phyloP scores from a whole-genome alignment of 1,284 basidiomycete genomes.

The Pholiota adiposa region DNA sequence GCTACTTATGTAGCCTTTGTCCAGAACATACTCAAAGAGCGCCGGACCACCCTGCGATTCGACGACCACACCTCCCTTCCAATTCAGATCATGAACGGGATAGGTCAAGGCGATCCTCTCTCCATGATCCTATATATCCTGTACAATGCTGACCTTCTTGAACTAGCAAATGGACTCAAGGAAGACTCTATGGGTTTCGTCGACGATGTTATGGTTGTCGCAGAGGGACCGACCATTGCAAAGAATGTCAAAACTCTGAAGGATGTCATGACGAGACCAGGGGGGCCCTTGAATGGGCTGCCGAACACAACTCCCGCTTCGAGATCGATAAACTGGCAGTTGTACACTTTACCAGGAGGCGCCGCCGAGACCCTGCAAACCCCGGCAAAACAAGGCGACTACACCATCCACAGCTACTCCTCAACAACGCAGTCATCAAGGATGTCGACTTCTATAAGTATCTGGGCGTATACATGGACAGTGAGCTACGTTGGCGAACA shows the following conservation, averaged over 20 bases:
- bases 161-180: conserved; percentile 12
- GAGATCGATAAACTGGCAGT: conserved; percentile 29
- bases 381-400: background rate
- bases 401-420: conserved; percentile 1
- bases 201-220: conserved; percentile 21
- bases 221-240: conserved; percentile 16
- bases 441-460: conserved; percentile 13
- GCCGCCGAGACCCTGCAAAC: background rate
- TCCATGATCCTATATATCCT: conserved; percentile 25
- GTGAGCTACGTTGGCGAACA: background rate
- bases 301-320: conserved; percentile 29
- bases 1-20: conserved; percentile 15
- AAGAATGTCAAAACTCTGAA: conserved; percentile 23
- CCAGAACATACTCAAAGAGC: conserved; percentile 13
- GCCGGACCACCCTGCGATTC: conserved; percentile 28
- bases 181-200: conserved; percentile 24
- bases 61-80: conserved; percentile 29
- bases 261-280: conserved; percentile 28
- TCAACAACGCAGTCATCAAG: conserved; percentile 9
- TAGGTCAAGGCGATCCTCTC: conserved; percentile 31
- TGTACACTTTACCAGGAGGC: conserved; percentile 20
- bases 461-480: background rate
- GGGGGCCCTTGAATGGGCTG: conserved; percentile 30
- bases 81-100: conserved; percentile 25
- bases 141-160: conserved; percentile 29